These are phyloP conservation scores for Krasilnikovozyma curviuscula DNA, from an alignment of 768 basidiomycete genomes.

Conservation along the genomic window DNA sequence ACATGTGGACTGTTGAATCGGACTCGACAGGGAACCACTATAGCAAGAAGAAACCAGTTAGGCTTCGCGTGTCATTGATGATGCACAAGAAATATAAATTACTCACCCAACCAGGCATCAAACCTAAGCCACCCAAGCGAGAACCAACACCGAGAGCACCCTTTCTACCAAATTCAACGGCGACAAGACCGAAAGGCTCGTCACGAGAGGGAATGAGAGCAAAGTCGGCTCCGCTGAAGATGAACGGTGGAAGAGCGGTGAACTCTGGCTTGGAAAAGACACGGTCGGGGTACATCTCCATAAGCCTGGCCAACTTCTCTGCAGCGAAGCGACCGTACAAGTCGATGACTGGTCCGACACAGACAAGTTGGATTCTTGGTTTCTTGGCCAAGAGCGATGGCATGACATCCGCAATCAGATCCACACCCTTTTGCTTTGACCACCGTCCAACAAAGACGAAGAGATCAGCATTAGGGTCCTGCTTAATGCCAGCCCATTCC, in stretches of 20 bases:
- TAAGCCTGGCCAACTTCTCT: conserved; percentile 74
- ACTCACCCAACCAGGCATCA: conserved; percentile 95
- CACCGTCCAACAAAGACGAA: conserved; percentile 95
- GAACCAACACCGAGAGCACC: conserved; percentile 89
- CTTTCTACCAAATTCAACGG: conserved; percentile 87
- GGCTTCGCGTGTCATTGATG: too few species aligned
- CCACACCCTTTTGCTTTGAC: conserved; percentile 96
- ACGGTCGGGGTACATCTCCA: conserved; percentile 86
- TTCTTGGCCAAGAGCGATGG: conserved; percentile 73
- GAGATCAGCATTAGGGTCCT: conserved; percentile 70
- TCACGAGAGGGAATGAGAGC: conserved; percentile 89
- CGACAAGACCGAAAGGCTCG: conserved; percentile 67
- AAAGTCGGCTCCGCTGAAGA: conserved; percentile 89
- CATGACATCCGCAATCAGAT: conserved; percentile 90
- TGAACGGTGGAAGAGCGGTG: conserved; percentile 74
- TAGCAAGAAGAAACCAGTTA: not conserved
- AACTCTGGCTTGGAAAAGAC: conserved; percentile 95
- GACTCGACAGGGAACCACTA: conserved; percentile 98
- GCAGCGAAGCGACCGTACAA: conserved; percentile 88
- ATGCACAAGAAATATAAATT: not conserved
- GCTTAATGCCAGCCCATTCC: conserved; percentile 84
- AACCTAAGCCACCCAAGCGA: conserved; percentile 78
- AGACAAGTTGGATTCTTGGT: conserved; percentile 63
- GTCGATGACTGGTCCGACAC: conserved; percentile 87
- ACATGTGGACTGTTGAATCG: conserved; percentile 75